Evolutionary conservation across 176 grass and related monocot species (phyloP).

Genomic region (Zea mays): Zm-B73-REFERENCE-NAM-5.0 NC_050101.1:176623501-176624000

Average conservation of each 20-base stretch:
- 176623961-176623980: too few species aligned
- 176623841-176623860: conserved; percentile 11
- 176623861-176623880: neutral
- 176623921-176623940: neutral
- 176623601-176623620: neutral
- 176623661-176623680: neutral
- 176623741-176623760: neutral
- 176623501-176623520: neutral
- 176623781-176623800: neutral
- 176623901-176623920: neutral
- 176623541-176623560: neutral
- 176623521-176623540: conserved; percentile 2
- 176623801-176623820: neutral
- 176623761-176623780: conserved; percentile 13
- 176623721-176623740: conserved; percentile 24
- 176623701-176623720: conserved; percentile 12
- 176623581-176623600: conserved; percentile 29
- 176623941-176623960: too few species aligned
- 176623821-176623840: conserved; percentile 22
- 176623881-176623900: neutral
- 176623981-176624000: too few species aligned
- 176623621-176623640: conserved; percentile 2
- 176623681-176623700: conserved; percentile 35
- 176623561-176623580: neutral
- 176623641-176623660: neutral